Percentiles rank a stretch among this genome's conserved stretches.
phyloP scores from a whole-genome alignment of 2,329 filamentous ascomycete genomes.

The Talaromyces sp. region DNA sequence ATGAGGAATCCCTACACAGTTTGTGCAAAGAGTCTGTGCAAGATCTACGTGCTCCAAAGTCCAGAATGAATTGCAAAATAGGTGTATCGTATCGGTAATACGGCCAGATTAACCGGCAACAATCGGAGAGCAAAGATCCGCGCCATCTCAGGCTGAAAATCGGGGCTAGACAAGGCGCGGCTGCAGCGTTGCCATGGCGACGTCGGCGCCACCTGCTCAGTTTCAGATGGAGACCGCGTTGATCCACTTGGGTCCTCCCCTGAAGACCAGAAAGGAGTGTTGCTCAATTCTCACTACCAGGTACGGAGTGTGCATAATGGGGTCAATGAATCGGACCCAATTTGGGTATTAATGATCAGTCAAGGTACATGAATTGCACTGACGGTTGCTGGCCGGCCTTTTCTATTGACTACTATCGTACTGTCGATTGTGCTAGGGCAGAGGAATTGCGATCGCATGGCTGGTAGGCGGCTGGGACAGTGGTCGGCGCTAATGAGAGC shows the following conservation, averaged over 20 bases:
- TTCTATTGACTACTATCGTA: not conserved
- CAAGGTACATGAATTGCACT: not conserved
- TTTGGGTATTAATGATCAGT: not conserved
- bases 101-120: not conserved
- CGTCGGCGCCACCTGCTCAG: conserved; percentile 4
- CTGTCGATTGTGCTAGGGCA: not conserved
- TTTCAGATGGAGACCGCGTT: not conserved
- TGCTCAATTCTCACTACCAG: not conserved
- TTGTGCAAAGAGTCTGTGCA: not conserved
- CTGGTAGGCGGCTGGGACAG: conserved; percentile 6
- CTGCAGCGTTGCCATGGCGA: conserved; percentile 13
- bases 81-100: not conserved
- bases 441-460: not conserved
- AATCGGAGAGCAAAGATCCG: conserved; percentile 12
- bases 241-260: not conserved
- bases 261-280: not conserved
- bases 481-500: not conserved
- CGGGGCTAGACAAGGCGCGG: conserved; percentile 11
- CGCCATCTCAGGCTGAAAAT: conserved; percentile 8
- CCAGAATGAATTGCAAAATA: not conserved
- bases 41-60: not conserved
- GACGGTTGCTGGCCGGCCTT: not conserved
- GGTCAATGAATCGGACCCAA: not conserved
- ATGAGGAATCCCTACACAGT: not conserved
- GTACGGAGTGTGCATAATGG: no score